phyloP scores from a whole-genome alignment of 2,329 filamentous ascomycete species.

The Fusarium armeniacum region DNA sequence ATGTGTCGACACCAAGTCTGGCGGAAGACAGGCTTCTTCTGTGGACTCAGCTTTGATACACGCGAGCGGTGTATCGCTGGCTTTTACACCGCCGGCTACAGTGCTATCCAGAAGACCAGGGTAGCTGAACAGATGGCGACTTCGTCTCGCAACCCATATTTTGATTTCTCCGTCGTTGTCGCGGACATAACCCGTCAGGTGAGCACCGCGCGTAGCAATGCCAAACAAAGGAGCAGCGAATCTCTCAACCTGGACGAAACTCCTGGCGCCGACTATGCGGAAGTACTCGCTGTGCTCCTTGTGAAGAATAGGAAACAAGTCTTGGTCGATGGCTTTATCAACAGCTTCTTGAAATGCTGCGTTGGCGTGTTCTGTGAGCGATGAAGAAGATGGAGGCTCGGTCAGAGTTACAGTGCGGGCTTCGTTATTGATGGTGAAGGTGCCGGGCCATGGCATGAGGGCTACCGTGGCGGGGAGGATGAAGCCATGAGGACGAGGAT shows the following conservation, averaged over 20 bases:
- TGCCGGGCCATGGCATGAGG: conserved; percentile 62
- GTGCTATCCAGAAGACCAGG: conserved; percentile 83
- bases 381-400: conserved; percentile 41
- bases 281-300: conserved; percentile 61
- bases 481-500: conserved; percentile 64
- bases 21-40: conserved; percentile 73
- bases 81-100: conserved; percentile 81
- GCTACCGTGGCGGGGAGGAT: conserved; percentile 61
- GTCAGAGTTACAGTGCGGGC: conserved; percentile 53
- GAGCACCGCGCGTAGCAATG: conserved; percentile 74
- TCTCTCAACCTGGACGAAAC: conserved; percentile 67
- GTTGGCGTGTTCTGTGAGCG: conserved; percentile 53
- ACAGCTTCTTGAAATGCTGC: conserved; percentile 58
- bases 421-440: conserved; percentile 56
- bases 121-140: conserved; percentile 77
- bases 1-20: conserved; percentile 46
- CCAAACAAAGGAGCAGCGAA: conserved; percentile 75
- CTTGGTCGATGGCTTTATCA: conserved; percentile 55
- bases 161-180: conserved; percentile 61
- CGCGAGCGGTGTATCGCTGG: conserved; percentile 74
- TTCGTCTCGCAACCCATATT: conserved; percentile 80
- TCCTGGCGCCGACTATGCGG: conserved; percentile 56
- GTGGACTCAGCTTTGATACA: conserved; percentile 78
- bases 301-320: conserved; percentile 58
- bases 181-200: conserved; percentile 73